Percentiles rank a stretch among this genome's conserved stretches.
Evolutionary conservation across 1,284 basidiomycete genomes (phyloP).

Genomic region (Moesziomyces aphidis): DNA sequence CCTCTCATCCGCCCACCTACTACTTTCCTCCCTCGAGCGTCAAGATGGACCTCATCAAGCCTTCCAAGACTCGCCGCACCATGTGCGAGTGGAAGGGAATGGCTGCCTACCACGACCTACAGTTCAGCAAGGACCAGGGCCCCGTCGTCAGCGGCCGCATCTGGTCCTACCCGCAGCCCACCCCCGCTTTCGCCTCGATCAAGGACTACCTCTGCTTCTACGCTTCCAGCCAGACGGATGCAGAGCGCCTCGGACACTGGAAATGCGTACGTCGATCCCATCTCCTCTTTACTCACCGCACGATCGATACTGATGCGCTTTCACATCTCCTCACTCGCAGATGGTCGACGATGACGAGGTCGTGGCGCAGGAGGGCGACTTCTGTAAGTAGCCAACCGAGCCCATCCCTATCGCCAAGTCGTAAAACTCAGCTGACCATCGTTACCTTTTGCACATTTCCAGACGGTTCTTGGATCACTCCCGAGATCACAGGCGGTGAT

Average conservation of each 20-base stretch:
- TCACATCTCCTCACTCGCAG: slow-evolving; percentile 5
- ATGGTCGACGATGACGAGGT: slow-evolving; percentile 63
- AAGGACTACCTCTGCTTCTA: slow-evolving; percentile 66
- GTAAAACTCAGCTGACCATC: no score
- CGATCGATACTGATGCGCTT: not conserved
- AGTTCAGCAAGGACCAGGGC: slow-evolving; percentile 39
- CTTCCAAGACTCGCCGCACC: slow-evolving; percentile 55
- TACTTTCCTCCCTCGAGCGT: slow-evolving; percentile 60
- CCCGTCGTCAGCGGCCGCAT: slow-evolving; percentile 49
- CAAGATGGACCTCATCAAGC: slow-evolving; percentile 42
- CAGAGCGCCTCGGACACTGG: slow-evolving; percentile 52
- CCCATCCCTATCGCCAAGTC: no score
- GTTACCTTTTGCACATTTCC: not conserved
- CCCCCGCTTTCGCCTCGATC: slow-evolving; percentile 47
- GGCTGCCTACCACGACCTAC: slow-evolving; percentile 60
- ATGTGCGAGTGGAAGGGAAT: slow-evolving; percentile 66
- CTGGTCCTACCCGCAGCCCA: slow-evolving; percentile 64
- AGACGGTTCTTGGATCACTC: slow-evolving; percentile 65
- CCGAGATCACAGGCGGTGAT: slow-evolving; percentile 64
- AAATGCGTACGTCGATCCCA: slow-evolving; percentile 42
- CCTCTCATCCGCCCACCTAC: slow-evolving; percentile 63
- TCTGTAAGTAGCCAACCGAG: slow-evolving; percentile 46
- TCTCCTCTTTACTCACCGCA: not conserved
- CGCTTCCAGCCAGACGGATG: slow-evolving; percentile 53
- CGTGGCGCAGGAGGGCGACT: slow-evolving; percentile 61